Base-by-base conservation (phyloP, 192 early-diverging fungal species). In the Entomortierella chlamydospora region DNA sequence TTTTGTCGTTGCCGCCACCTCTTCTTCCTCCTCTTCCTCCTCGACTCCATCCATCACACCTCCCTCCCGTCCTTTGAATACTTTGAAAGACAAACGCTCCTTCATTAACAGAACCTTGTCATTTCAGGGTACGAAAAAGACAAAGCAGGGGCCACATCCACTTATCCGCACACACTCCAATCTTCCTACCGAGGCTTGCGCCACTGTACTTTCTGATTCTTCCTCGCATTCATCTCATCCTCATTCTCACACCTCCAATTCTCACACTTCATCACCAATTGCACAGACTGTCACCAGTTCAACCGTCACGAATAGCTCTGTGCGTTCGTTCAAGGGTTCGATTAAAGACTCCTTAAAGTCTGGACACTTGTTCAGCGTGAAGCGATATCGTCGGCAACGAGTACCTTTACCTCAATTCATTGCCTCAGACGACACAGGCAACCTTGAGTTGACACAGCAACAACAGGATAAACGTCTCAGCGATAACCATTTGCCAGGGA, bases 371-470 rank as follows among this genome's bases (percentile, higher is more conserved):
- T 69, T 57, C 30, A 25, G 33, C 26, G 15, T 54, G 49, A 64
- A 78, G 34, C 66, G 61, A 6, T 45, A 23, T 50, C 45, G 60
- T 60, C 65, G 60, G 11, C 72, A 63, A 8, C 41, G 34, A 22
- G 29, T 26, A n/a, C 37, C 34, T 0, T 49, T 33, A 13, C 30
- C 60, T 17, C 22, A 25, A 22, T 61, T 37, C 1, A n/a, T 47
- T 11, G 26, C 52, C 31, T 73, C 61, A 37, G 57, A 55, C 31
- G 57, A 64, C 39, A 43, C 56, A 4, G 45, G 57, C 47, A 23
- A 51, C 8, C n/a, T 39, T n/a, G 47, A 47, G 31, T 45, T 50
- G 61, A 17, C 1, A 20, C 47, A 6, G 12, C 17, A 20, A 26
- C 61, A 34, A 8, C 29, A 23, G 12, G 39, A 9, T 13, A 41